phyloP scores from a whole-genome alignment of 345 rosid genomes.

The Camelina sativa region DNA sequence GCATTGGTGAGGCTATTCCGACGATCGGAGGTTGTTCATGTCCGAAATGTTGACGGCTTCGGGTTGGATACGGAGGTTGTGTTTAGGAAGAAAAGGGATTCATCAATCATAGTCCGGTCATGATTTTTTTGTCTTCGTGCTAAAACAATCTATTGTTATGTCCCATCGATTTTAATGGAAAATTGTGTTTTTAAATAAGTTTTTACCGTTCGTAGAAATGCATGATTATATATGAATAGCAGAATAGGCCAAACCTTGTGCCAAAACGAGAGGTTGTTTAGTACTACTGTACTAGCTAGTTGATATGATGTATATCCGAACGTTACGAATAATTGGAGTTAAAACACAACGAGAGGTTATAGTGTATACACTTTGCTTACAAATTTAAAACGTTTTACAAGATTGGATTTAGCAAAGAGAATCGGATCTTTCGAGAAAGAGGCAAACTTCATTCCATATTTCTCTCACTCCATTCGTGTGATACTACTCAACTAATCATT shows the following conservation, averaged over 20 bases:
- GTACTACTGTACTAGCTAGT: too few relatives aligned
- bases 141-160: neutral
- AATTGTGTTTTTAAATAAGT: too few relatives aligned
- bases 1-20: slow-evolving; percentile 62
- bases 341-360: neutral
- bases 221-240: neutral
- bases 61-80: slow-evolving; percentile 88
- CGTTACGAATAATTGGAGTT: neutral
- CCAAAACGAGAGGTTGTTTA: neutral
- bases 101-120: neutral
- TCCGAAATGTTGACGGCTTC: slow-evolving; percentile 75
- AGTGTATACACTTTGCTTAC: neutral
- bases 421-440: neutral
- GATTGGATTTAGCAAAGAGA: neutral
- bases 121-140: neutral
- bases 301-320: too few relatives aligned
- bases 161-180: too few relatives aligned
- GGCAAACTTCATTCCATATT: neutral
- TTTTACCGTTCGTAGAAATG: neutral
- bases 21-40: slow-evolving; percentile 60
- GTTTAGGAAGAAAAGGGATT: slow-evolving; percentile 54
- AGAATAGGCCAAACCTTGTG: slow-evolving; percentile 6
- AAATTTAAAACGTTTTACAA: neutral
- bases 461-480: neutral
- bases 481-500: too few relatives aligned